Conservation (phyloP, 2,329 filamentous ascomycete species). For the Ophiobolus disseminans region DNA sequence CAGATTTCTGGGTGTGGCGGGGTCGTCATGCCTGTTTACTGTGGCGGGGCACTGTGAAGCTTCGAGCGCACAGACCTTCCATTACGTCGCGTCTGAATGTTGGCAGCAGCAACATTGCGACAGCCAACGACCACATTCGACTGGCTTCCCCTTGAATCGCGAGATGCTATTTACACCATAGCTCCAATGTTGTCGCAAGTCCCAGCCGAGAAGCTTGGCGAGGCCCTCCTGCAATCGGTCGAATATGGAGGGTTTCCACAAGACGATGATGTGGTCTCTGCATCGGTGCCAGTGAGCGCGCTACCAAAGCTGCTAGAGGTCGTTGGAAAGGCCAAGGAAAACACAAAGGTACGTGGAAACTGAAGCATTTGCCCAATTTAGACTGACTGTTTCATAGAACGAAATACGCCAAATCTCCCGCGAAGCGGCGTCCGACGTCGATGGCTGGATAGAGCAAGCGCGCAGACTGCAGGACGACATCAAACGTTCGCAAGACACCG, state of each 20-base stretch:
- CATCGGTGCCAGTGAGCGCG: slow-evolving; percentile 57
- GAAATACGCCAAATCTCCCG: slow-evolving; percentile 80
- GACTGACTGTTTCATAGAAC: slow-evolving; percentile 53
- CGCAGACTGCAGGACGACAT: slow-evolving; percentile 87
- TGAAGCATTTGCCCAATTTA: neutral
- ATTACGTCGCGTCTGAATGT: slow-evolving; percentile 7
- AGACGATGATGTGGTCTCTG: slow-evolving; percentile 62
- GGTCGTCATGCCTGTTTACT: slow-evolving; percentile 17
- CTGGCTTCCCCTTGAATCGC: neutral
- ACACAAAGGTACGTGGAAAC: slow-evolving; percentile 57
- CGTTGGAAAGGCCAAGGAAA: slow-evolving; percentile 60
- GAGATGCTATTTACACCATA: slow-evolving; percentile 24
- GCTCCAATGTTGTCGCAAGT: slow-evolving; percentile 37
- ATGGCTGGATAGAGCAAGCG: slow-evolving; percentile 84
- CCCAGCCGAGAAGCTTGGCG: slow-evolving; percentile 55
- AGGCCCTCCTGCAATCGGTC: slow-evolving; percentile 71
- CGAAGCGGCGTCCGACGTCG: slow-evolving; percentile 78
- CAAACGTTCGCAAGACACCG: slow-evolving; percentile 76
- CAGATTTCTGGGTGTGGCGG: slow-evolving; percentile 16
- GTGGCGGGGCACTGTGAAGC: slow-evolving; percentile 25
- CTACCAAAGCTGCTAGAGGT: slow-evolving; percentile 59
- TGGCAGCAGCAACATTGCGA: slow-evolving; percentile 13
- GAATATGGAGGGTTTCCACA: slow-evolving; percentile 63
- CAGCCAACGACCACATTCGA: slow-evolving; percentile 8
- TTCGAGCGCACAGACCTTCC: slow-evolving; percentile 14